Evolutionary conservation across 805 yeast species (phyloP).

Genomic region (Kluyveromyces siamensis): DNA sequence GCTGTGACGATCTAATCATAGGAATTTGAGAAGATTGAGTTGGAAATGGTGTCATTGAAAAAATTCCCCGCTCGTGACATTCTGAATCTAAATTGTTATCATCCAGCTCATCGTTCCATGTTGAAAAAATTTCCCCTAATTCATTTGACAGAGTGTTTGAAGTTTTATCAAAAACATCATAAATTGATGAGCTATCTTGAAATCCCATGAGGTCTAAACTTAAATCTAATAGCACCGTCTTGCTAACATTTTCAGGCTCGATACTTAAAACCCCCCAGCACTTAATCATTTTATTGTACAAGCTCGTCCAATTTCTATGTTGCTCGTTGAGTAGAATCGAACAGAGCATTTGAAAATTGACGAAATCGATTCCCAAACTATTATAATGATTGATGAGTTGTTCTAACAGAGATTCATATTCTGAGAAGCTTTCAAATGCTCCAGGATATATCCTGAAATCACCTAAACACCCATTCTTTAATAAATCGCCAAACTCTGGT

Average conservation of each 20-base stretch:
- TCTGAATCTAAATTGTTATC: conserved; percentile 6
- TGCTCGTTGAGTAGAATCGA: conserved; percentile 13
- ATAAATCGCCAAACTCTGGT: background rate
- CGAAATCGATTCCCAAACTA: conserved; percentile 14
- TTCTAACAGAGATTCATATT: conserved; percentile 18
- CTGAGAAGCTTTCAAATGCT: conserved; percentile 13
- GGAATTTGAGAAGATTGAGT: conserved; percentile 14
- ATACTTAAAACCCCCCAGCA: conserved; percentile 20
- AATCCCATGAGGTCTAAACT: conserved; percentile 12
- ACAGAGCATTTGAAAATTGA: conserved; percentile 9
- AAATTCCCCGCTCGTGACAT: background rate
- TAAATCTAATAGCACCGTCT: conserved; percentile 13
- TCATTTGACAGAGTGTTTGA: conserved; percentile 7
- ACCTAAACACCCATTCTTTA: conserved; percentile 4
- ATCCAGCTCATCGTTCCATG: conserved; percentile 16
- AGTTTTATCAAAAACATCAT: conserved; percentile 2
- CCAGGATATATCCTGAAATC: conserved; percentile 9
- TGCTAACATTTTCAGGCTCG: conserved; percentile 12
- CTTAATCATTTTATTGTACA: conserved; percentile 20
- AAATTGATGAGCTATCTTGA: conserved; percentile 5
- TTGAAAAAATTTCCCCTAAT: conserved; percentile 13
- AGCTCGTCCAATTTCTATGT: conserved; percentile 11
- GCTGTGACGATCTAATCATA: conserved; percentile 23
- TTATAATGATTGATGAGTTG: conserved; percentile 21
- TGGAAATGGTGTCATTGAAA: background rate